Evolutionary conservation across 2,329 filamentous ascomycete species (phyloP), one percentile per base, ranked within the genome.

Genomic region (Salinomyces thailandicus): DNA sequence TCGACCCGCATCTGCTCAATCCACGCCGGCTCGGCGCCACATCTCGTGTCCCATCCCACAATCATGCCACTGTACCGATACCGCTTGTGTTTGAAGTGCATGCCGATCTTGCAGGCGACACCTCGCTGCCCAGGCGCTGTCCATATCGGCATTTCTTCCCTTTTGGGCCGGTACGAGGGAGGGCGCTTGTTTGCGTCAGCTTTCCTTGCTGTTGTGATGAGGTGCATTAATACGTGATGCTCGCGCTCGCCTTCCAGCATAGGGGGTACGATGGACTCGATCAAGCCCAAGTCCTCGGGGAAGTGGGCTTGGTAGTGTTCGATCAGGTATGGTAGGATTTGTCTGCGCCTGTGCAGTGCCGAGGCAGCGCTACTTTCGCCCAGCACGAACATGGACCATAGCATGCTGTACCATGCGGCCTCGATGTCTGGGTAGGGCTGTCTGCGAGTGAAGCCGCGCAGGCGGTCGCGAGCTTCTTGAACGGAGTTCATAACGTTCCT

Each of bases 1-100:
- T 81, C 76, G 7, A 83, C 74, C 31, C 67, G 63, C 70, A 78
- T 79, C 45, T 70, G 68, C 54, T 67, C 64, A 53, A 75, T 79
- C 79, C 71, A 81, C 41, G 67, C 68, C 47, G 78, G 77, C 34
- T 67, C 65, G 8, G 68, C 71, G 36, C 63, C 71, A 52, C 70
- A 80, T 44, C 69, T 67, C 12, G 64, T 62, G 33, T 82, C 79
- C 87, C 89, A 98, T n/a, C 87, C 87, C 11, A 81, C 84, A 40
- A 98, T 82, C 17, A 93, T 73, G 13, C 81, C 87, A 33, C 79
- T 67, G 57, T 89, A 94, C 14, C 72, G 66, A 56, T 91, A 94
- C 31, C 86, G 73, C 43, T 70, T 76, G 61, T 98, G 91, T 32
- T 71, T 72, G 55, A 96, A 93, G 5, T 94, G 72, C 50, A 93